Conservation (phyloP, 2,329 filamentous ascomycete genomes). For the Plenodomus biglobosus region DNA sequence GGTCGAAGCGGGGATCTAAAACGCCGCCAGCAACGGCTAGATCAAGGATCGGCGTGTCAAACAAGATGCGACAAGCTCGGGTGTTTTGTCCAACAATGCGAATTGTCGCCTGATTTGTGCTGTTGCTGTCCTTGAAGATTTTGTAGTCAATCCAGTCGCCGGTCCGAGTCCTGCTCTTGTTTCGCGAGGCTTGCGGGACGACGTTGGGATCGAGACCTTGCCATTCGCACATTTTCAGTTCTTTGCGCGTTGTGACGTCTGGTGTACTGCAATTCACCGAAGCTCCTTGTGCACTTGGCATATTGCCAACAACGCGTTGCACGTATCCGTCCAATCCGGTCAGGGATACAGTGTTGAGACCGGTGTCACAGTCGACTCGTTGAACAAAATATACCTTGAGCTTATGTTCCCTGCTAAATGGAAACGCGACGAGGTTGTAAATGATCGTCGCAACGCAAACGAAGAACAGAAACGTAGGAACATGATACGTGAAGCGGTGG, state of each 20-base stretch:
- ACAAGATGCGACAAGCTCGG: conserved; percentile 72
- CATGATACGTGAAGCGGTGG: conserved; percentile 79
- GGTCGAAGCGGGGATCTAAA: conserved; percentile 66
- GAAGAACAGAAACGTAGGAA: conserved; percentile 74
- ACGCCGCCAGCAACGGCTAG: conserved; percentile 65
- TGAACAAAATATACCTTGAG: conserved; percentile 90
- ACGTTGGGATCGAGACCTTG: conserved; percentile 68
- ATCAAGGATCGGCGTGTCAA: conserved; percentile 66
- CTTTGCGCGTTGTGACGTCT: conserved; percentile 48
- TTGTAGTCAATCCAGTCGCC: conserved; percentile 66
- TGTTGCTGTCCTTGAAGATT: conserved; percentile 45
- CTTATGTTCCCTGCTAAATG: conserved; percentile 76
- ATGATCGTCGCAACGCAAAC: conserved; percentile 74
- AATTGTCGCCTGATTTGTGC: conserved; percentile 61
- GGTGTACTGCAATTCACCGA: conserved; percentile 45
- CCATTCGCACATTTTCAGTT: conserved; percentile 70
- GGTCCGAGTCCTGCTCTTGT: conserved; percentile 30
- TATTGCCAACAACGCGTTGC: conserved; percentile 61
- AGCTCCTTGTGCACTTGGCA: conserved; percentile 72
- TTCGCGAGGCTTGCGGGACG: conserved; percentile 46
- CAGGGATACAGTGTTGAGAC: conserved; percentile 65
- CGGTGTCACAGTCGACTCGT: conserved; percentile 70
- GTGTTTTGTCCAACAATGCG: conserved; percentile 72
- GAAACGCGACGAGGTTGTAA: conserved; percentile 86
- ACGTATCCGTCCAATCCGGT: conserved; percentile 42